Percentiles rank a stretch among this genome's conserved stretches.
Evolutionary conservation across 2,329 filamentous ascomycete species (phyloP).

Genomic region (Oidium heveae): DNA sequence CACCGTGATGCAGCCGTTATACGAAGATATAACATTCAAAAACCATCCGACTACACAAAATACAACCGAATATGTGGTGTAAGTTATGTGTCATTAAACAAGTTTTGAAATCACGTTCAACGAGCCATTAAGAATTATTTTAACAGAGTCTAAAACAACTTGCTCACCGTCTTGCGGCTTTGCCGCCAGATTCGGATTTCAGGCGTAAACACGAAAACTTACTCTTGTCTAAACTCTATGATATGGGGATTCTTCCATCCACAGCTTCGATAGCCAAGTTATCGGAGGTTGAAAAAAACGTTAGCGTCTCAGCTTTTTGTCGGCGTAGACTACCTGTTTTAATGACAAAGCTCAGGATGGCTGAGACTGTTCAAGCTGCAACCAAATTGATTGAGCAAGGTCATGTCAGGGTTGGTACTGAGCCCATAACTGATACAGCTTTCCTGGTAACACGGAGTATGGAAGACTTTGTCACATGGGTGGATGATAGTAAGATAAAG

Average conservation of each 20-base stretch:
- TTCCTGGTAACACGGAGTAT: conserved; percentile 72
- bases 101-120: neutral
- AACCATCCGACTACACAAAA: conserved; percentile 59
- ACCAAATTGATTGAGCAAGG: conserved; percentile 83
- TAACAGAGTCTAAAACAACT: conserved; percentile 60
- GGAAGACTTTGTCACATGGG: conserved; percentile 95
- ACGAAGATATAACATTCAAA: conserved; percentile 74
- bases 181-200: conserved; percentile 54
- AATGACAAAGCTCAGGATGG: conserved; percentile 79
- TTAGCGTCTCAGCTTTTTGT: conserved; percentile 76
- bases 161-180: conserved; percentile 62
- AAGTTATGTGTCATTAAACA: conserved; percentile 10
- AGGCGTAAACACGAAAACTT: conserved; percentile 68
- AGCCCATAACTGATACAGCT: conserved; percentile 72
- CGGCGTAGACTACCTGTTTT: conserved; percentile 64
- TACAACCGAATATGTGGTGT: conserved; percentile 44
- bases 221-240: conserved; percentile 72
- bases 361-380: conserved; percentile 64
- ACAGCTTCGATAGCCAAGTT: conserved; percentile 41
- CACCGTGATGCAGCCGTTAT: conserved; percentile 65
- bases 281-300: conserved; percentile 62
- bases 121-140: conserved; percentile 13
- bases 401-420: conserved; percentile 73
- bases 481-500: conserved; percentile 92
- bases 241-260: conserved; percentile 64